Conservation (phyloP, 805 yeast genomes). For the Torulaspora maleeae region DNA sequence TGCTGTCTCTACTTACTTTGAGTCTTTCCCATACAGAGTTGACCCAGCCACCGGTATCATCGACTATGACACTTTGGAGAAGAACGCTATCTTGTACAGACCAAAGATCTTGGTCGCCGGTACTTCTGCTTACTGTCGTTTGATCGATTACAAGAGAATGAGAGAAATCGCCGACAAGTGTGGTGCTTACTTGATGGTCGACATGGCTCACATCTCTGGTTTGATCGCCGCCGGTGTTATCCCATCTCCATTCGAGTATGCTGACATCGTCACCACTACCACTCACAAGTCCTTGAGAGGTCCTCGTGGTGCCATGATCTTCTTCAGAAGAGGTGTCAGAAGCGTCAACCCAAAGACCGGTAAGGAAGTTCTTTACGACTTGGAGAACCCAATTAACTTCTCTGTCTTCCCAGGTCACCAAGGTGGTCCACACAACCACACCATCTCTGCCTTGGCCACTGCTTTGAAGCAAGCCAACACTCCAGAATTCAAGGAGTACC, state of each 20-base stretch:
- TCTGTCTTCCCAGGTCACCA: constrained; percentile 99
- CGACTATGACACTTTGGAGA: constrained; percentile 92
- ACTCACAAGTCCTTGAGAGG: constrained; percentile 99
- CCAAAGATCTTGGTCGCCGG: constrained; percentile 97
- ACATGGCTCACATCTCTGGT: constrained; percentile 99
- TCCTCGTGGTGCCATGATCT: constrained; percentile 99
- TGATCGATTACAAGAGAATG: constrained; percentile 95
- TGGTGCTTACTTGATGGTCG: constrained; percentile 92
- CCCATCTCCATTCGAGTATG: constrained; percentile 93
- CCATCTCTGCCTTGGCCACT: constrained; percentile 94
- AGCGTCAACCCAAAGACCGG: constrained; percentile 84
- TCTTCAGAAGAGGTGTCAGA: constrained; percentile 94
- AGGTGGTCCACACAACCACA: constrained; percentile 99
- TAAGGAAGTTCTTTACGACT: constrained; percentile 82
- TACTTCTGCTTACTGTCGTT: constrained; percentile 95
- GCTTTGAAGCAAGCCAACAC: constrained; percentile 91
- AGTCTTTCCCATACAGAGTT: constrained; percentile 97
- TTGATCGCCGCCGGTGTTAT: constrained; percentile 93
- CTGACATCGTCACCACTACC: constrained; percentile 97
- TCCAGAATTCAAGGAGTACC: constrained; percentile 89
- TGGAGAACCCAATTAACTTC: constrained; percentile 93
- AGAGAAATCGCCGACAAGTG: constrained; percentile 94
- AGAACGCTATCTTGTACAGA: constrained; percentile 85
- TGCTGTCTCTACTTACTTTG: constrained; percentile 92
- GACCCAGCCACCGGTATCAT: constrained; percentile 87